These are phyloP conservation scores for Acacia melanoxylon DNA, from an alignment of 306 rosid species.

Conservation along the genomic window DNA sequence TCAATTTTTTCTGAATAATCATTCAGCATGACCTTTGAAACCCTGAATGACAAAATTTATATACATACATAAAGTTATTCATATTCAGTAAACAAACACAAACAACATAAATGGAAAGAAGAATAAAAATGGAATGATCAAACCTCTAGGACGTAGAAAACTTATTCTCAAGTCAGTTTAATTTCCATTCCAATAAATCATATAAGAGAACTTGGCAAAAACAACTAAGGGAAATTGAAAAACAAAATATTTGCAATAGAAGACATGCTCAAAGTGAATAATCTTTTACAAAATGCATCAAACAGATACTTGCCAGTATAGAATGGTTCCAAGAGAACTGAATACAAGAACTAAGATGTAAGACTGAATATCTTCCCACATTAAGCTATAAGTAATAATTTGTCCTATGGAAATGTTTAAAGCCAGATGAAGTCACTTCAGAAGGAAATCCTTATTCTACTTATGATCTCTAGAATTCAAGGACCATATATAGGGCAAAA, in stretches of 20 bases:
- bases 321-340: background rate
- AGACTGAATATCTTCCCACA: slow-evolving; percentile 2
- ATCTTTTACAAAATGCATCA: background rate
- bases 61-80: slow-evolving; percentile 18
- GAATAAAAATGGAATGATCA: slow-evolving; percentile 1
- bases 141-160: background rate
- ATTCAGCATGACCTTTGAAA: slow-evolving; percentile 72
- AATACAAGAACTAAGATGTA: background rate
- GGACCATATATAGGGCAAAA: background rate
- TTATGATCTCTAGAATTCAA: background rate
- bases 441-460: background rate
- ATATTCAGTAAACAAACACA: slow-evolving; percentile 24
- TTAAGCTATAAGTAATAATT: background rate
- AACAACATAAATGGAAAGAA: background rate
- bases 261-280: background rate
- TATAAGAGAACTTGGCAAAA: background rate
- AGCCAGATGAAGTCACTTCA: background rate
- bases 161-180: background rate
- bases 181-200: background rate
- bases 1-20: slow-evolving; percentile 87
- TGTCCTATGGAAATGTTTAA: background rate
- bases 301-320: background rate
- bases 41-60: slow-evolving; percentile 46
- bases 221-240: background rate
- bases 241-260: background rate